phyloP scores from a whole-genome alignment of 2,329 filamentous ascomycete genomes.

The Akanthomyces dipterigenus region DNA sequence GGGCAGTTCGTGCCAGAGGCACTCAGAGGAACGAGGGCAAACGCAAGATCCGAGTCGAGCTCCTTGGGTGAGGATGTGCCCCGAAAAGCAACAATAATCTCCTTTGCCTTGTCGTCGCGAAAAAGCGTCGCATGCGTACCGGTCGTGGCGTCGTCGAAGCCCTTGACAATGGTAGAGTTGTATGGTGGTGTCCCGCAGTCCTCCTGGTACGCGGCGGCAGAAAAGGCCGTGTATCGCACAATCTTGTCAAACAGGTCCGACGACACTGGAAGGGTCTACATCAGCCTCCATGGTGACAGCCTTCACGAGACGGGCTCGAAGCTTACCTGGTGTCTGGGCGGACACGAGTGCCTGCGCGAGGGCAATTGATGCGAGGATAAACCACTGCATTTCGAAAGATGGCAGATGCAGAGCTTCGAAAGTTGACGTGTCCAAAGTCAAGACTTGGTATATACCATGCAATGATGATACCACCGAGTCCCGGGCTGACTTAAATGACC shows the following conservation, averaged over 20 bases:
- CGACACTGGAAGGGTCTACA: not conserved
- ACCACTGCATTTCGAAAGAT: not conserved
- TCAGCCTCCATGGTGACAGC: not conserved
- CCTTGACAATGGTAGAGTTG: slow-evolving; percentile 1
- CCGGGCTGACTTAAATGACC: not conserved
- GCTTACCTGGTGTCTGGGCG: not conserved
- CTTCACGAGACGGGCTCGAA: not conserved
- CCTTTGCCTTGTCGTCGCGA: slow-evolving; percentile 17
- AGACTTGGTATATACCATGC: too few species aligned
- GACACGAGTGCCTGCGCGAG: not conserved
- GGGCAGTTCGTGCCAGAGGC: not conserved
- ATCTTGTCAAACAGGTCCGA: slow-evolving; percentile 6
- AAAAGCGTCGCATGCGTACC: slow-evolving; percentile 8
- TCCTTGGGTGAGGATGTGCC: slow-evolving; percentile 31
- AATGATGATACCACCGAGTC: not conserved
- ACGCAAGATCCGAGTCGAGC: slow-evolving; percentile 6
- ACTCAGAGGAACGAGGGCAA: not conserved
- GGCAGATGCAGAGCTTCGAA: not conserved
- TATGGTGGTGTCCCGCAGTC: slow-evolving; percentile 34
- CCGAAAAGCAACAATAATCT: slow-evolving; percentile 49
- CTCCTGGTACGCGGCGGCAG: slow-evolving; percentile 25
- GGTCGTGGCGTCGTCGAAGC: slow-evolving; percentile 29
- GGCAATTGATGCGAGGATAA: not conserved
- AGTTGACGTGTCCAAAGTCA: not conserved
- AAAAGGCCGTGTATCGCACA: slow-evolving; percentile 2